phyloP scores from a whole-genome alignment of 2,329 filamentous ascomycete species.

The Aspergillus tanneri region DNA sequence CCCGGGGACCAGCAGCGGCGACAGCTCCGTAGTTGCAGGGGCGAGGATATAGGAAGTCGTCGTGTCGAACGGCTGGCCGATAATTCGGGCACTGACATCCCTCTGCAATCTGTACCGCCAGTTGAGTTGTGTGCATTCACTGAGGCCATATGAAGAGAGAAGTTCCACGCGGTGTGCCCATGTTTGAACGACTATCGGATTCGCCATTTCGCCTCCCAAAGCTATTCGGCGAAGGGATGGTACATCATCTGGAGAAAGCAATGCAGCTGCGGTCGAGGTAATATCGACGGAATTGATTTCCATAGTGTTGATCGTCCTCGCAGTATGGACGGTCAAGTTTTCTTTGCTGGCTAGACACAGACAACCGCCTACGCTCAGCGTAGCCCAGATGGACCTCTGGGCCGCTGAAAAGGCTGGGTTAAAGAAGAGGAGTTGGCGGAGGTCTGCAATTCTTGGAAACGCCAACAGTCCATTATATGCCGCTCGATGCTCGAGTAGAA shows the following conservation, averaged over 20 bases:
- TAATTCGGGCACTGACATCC: constrained; percentile 5
- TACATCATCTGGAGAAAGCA: constrained; percentile 10
- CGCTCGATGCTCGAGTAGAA: too few relatives aligned
- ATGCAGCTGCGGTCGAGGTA: constrained; percentile 9
- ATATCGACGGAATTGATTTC: constrained; percentile 12
- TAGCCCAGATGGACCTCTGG: constrained; percentile 13
- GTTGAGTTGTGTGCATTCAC: constrained; percentile 19
- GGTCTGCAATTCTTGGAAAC: constrained; percentile 3
- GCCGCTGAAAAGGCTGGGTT: constrained; percentile 18
- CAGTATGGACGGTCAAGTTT: constrained; percentile 6
- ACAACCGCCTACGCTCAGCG: constrained; percentile 10
- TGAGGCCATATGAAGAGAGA: constrained; percentile 19
- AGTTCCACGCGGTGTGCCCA: constrained; percentile 14
- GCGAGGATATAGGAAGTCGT: constrained; percentile 14
- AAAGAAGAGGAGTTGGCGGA: constrained; percentile 14
- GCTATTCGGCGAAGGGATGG: constrained; percentile 13
- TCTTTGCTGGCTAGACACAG: constrained; percentile 10
- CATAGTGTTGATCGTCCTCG: constrained; percentile 12
- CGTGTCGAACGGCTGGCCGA: constrained; percentile 17
- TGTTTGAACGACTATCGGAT: constrained; percentile 9
- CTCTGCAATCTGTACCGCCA: constrained; percentile 8
- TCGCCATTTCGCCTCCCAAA: constrained; percentile 14
- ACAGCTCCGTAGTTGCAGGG: constrained; percentile 9
- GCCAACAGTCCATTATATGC: constrained; percentile 5
- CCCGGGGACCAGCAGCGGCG: constrained; percentile 15